Evolutionary conservation across 2,329 filamentous ascomycete species (phyloP).

Genomic region (Colletotrichum incanum): DNA sequence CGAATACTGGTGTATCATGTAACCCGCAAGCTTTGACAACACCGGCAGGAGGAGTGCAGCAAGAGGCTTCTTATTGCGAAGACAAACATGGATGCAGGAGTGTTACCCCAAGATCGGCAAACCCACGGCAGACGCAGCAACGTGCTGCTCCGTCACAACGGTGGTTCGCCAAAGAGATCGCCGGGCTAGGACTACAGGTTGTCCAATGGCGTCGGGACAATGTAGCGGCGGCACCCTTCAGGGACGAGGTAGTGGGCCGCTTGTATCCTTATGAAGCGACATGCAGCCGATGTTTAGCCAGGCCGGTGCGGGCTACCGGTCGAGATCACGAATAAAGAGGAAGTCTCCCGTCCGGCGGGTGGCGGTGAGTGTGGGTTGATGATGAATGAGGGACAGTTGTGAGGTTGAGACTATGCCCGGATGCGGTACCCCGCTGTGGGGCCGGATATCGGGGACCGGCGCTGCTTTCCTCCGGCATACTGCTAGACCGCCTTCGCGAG

Average conservation of each 20-base stretch:
- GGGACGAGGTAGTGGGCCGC: background rate
- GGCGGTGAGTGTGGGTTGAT: conserved; percentile 3
- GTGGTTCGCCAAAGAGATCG: background rate
- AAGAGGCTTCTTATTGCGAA: background rate
- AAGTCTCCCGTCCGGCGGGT: background rate
- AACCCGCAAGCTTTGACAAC: background rate
- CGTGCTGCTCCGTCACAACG: background rate
- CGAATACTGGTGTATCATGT: background rate
- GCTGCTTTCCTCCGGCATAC: conserved; percentile 7
- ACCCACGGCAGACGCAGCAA: background rate
- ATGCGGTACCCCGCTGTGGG: conserved; percentile 8
- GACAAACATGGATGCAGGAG: background rate
- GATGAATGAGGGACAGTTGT: background rate
- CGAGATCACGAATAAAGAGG: background rate
- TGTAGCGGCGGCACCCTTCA: background rate
- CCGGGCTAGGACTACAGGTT: background rate
- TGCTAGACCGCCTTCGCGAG: background rate
- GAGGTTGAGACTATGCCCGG: conserved; percentile 7
- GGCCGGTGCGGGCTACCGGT: background rate
- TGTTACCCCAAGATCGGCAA: too few species aligned
- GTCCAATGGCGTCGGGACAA: conserved; percentile 5
- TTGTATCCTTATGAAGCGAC: background rate
- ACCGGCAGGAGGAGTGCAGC: background rate
- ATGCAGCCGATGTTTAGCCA: conserved; percentile 14
- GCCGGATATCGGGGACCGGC: conserved; percentile 6